Evolutionary conservation across 2,329 filamentous ascomycete genomes (phyloP).

Genomic region (Xylariaceae sp.): DNA sequence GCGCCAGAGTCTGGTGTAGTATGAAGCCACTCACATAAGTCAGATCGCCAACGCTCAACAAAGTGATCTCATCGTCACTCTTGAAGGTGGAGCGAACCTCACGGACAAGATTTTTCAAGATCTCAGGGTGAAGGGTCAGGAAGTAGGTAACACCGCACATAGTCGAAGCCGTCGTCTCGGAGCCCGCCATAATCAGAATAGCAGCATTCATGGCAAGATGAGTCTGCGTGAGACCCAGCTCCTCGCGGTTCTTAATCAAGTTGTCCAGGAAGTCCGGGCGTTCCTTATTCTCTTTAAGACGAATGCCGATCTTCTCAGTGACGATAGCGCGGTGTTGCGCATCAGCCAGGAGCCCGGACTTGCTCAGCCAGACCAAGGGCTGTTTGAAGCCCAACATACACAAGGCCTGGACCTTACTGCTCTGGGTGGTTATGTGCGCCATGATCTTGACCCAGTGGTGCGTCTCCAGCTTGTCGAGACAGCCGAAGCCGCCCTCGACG

Average conservation of each 20-base stretch:
- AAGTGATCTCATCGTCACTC: constrained; percentile 36
- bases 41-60: constrained; percentile 31
- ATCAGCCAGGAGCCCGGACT: constrained; percentile 3
- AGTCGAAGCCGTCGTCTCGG: constrained; percentile 46
- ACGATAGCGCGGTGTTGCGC: constrained; percentile 19
- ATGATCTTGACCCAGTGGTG: constrained; percentile 34
- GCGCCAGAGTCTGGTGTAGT: too few species aligned
- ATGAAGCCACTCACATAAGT: constrained; percentile 27
- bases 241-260: constrained; percentile 29
- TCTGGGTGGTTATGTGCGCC: constrained; percentile 22
- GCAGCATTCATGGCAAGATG: constrained; percentile 21
- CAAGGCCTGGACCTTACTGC: constrained; percentile 9
- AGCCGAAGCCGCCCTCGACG: constrained; percentile 34
- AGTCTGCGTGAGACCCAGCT: constrained; percentile 14
- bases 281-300: constrained; percentile 24
- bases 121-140: constrained; percentile 35
- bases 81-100: constrained; percentile 39
- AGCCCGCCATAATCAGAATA: constrained; percentile 40
- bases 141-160: constrained; percentile 37
- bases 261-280: constrained; percentile 32
- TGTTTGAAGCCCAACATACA: constrained; percentile 7
- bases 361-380: constrained; percentile 6
- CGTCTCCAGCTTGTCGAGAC: constrained; percentile 30
- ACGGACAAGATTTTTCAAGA: constrained; percentile 30
- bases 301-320: constrained; percentile 24